Percentiles rank a stretch among this genome's conserved stretches.
phyloP scores from a whole-genome alignment of 83 land plant species.

The Picea mariana region DNA sequence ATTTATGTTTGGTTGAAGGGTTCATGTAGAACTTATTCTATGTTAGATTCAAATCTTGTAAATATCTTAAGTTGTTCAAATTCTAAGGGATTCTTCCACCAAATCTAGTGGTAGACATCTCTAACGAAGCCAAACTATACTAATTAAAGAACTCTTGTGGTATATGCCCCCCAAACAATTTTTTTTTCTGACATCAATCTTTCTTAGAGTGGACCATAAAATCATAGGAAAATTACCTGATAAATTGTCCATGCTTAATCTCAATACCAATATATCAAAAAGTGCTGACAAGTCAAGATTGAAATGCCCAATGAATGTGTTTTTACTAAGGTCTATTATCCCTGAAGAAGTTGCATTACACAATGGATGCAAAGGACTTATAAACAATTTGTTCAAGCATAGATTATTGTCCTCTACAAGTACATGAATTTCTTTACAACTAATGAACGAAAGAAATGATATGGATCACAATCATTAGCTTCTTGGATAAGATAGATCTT shows the following conservation, averaged over 20 bases:
- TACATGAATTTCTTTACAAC: no score
- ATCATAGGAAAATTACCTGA: conserved; percentile 5
- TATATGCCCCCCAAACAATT: conserved; percentile 4
- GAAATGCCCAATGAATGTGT: conserved; percentile 57
- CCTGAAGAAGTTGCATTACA: conserved; percentile 10
- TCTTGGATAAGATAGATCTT: no score
- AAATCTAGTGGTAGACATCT: conserved; percentile 55
- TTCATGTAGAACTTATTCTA: conserved; percentile 40
- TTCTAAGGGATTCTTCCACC: conserved; percentile 41
- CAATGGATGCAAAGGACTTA: conserved; percentile 21
- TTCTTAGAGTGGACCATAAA: not conserved
- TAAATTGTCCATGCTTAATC: conserved; percentile 29
- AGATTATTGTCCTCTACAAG: no score
- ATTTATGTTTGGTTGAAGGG: conserved; percentile 22
- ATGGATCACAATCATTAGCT: no score
- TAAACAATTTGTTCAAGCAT: conserved; percentile 41
- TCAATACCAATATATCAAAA: conserved; percentile 5
- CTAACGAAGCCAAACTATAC: conserved; percentile 34
- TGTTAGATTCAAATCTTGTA: conserved; percentile 58
- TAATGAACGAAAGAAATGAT: no score
- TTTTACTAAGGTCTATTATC: conserved; percentile 57
- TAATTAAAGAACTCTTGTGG: not conserved
- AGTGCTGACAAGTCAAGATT: conserved; percentile 18
- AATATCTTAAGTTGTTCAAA: conserved; percentile 22
- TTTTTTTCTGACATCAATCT: conserved; percentile 2